phyloP scores from a whole-genome alignment of 306 rosid species.

The Fagus crenata region DNA sequence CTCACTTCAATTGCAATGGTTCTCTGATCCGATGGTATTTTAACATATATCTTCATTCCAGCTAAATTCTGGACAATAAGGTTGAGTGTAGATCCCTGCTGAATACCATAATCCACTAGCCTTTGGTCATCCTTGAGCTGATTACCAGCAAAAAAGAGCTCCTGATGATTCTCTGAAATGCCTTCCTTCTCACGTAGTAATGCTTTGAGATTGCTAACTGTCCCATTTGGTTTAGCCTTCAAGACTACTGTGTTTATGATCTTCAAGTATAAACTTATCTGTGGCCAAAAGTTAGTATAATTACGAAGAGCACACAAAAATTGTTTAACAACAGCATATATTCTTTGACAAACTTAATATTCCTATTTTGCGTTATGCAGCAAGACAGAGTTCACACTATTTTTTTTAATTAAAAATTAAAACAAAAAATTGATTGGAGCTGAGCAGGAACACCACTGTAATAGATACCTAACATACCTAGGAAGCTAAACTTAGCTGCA shows the following conservation, averaged over 20 bases:
- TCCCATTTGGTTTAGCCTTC: conserved; percentile 12
- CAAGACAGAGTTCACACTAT: too few relatives aligned
- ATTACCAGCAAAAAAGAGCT: conserved; percentile 9
- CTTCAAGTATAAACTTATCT: conserved; percentile 13
- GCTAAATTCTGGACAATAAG: conserved; percentile 5
- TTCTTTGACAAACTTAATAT: too few relatives aligned
- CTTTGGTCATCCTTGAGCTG: conserved; percentile 9
- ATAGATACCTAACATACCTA: too few relatives aligned
- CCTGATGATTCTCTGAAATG: conserved; percentile 16
- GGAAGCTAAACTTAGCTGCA: too few relatives aligned
- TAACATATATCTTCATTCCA: conserved; percentile 16
- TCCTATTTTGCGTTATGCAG: too few relatives aligned
- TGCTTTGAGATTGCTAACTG: conserved; percentile 22
- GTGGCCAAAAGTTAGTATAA: neutral
- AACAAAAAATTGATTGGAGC: neutral
- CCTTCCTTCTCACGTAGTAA: neutral
- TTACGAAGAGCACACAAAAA: neutral
- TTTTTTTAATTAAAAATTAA: neutral
- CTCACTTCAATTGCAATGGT: conserved; percentile 26
- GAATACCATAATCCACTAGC: conserved; percentile 17
- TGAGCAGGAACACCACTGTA: neutral
- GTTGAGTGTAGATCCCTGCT: conserved; percentile 5
- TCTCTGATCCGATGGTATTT: conserved; percentile 13
- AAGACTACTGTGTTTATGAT: neutral
- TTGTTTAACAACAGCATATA: neutral